A percentile compares a stretch with the other conserved stretches of the same genome.
Evolutionary conservation across 345 rosid species (phyloP).

Genomic region (Linum usitatissimum): DNA sequence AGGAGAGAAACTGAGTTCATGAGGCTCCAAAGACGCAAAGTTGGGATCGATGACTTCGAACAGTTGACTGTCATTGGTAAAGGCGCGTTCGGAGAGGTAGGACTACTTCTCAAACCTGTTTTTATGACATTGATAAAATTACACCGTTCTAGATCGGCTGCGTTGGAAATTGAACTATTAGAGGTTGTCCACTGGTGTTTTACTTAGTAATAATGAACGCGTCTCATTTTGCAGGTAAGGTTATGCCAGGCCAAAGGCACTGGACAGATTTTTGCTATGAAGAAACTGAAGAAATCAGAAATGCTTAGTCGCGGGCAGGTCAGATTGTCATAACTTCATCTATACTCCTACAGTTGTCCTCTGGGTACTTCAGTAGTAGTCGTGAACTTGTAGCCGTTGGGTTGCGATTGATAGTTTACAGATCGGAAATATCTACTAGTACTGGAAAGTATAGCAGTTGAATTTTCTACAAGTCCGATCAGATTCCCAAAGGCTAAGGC

Average conservation of each 20-base stretch:
- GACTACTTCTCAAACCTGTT: neutral
- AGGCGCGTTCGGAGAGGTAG: slow-evolving; percentile 98
- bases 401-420: neutral
- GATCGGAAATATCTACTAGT: neutral
- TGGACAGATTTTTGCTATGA: slow-evolving; percentile 88
- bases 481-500: neutral
- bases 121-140: too few species aligned
- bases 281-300: slow-evolving; percentile 90
- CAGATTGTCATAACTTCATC: slow-evolving; percentile 6
- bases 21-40: slow-evolving; percentile 91
- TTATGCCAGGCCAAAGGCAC: slow-evolving; percentile 76
- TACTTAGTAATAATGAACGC: neutral
- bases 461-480: too few species aligned
- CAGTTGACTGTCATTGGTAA: slow-evolving; percentile 75
- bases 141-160: too few species aligned
- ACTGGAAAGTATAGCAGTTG: neutral
- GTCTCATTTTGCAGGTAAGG: slow-evolving; percentile 47
- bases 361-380: neutral
- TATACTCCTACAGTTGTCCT: neutral
- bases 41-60: slow-evolving; percentile 92
- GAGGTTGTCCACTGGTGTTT: too few species aligned
- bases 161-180: too few species aligned
- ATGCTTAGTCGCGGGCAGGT: slow-evolving; percentile 99
- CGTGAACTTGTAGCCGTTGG: neutral
- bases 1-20: slow-evolving; percentile 84